phyloP scores from a whole-genome alignment of 192 early-diverging fungal genomes.

The Entomortierella chlamydospora region DNA sequence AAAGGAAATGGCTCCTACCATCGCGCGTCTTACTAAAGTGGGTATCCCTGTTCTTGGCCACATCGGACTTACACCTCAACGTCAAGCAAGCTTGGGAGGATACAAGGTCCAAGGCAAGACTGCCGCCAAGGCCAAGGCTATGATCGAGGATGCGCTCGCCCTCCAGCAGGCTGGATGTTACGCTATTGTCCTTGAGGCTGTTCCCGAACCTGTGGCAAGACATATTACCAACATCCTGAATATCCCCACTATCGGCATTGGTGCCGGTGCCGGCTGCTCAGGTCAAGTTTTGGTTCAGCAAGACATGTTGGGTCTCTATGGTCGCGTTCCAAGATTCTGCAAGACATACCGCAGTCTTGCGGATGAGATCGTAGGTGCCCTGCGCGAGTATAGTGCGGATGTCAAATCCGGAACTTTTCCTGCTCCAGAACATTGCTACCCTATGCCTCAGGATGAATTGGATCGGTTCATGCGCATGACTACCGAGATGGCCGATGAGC shows the following conservation, averaged over 20 bases:
- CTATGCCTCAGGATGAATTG: conserved; percentile 71
- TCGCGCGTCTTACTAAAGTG: conserved; percentile 80
- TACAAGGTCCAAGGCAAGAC: conserved; percentile 95
- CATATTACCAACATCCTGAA: conserved; percentile 80
- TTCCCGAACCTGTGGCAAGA: conserved; percentile 91
- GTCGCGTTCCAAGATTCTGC: conserved; percentile 91
- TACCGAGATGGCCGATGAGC: conserved; percentile 8
- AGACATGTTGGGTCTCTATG: conserved; percentile 94
- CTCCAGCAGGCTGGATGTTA: conserved; percentile 94
- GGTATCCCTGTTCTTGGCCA: conserved; percentile 97
- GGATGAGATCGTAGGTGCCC: conserved; percentile 75
- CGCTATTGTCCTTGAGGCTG: conserved; percentile 90
- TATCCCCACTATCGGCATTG: conserved; percentile 98
- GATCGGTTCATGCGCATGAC: conserved; percentile 56
- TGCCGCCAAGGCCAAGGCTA: conserved; percentile 71
- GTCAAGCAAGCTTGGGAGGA: conserved; percentile 86
- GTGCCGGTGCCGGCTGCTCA: conserved; percentile 86
- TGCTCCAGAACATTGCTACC: conserved; percentile 81
- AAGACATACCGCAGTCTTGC: conserved; percentile 87
- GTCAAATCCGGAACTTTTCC: conserved; percentile 87
- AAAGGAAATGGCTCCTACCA: conserved; percentile 81
- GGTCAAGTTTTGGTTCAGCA: conserved; percentile 95
- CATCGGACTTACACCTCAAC: conserved; percentile 96
- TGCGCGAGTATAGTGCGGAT: conserved; percentile 79
- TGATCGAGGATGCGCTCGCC: conserved; percentile 90